These are phyloP conservation scores for Globisporangium spinosum DNA, from an alignment of 352 stramenopile genomes.

Conservation along the genomic window DNA sequence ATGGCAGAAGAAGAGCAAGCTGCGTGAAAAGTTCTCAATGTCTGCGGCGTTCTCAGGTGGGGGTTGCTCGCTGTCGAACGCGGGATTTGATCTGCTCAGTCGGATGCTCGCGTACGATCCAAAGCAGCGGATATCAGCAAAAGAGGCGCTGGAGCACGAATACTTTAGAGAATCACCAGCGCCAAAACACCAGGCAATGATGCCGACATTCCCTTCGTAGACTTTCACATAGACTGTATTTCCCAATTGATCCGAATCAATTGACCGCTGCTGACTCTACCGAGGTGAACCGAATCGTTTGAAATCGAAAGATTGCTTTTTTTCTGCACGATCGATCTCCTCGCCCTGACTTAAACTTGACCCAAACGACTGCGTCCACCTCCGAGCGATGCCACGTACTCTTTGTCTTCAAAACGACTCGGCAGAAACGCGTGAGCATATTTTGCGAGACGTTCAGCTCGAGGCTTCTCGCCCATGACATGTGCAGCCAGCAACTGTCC, in stretches of 20 bases:
- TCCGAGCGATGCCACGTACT: slow-evolving; percentile 56
- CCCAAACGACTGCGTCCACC: slow-evolving; percentile 40
- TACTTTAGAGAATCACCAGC: slow-evolving; percentile 76
- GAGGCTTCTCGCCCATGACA: slow-evolving; percentile 51
- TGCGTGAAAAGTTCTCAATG: slow-evolving; percentile 80
- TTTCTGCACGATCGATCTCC: background rate
- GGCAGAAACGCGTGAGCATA: slow-evolving; percentile 56
- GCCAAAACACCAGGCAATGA: slow-evolving; percentile 64
- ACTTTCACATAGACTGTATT: background rate
- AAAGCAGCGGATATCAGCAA: slow-evolving; percentile 68
- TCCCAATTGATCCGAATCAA: background rate
- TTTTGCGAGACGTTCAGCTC: slow-evolving; percentile 39
- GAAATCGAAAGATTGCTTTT: background rate
- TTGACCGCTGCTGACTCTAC: background rate
- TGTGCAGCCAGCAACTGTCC: slow-evolving; percentile 60
- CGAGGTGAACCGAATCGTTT: background rate
- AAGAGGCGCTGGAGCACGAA: slow-evolving; percentile 72
- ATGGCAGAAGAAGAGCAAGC: slow-evolving; percentile 59
- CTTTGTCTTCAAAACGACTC: slow-evolving; percentile 53
- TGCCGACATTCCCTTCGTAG: slow-evolving; percentile 69
- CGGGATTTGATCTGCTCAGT: slow-evolving; percentile 67
- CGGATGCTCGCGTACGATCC: slow-evolving; percentile 69
- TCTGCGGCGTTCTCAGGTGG: slow-evolving; percentile 42
- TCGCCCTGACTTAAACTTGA: slow-evolving; percentile 39
- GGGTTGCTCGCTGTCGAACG: slow-evolving; percentile 63